Percentiles rank a stretch among this genome's conserved stretches.
These are phyloP conservation scores for Magnusiomyces suaveolens DNA, from an alignment of 1,139 yeast genomes.

Conservation along the genomic window DNA sequence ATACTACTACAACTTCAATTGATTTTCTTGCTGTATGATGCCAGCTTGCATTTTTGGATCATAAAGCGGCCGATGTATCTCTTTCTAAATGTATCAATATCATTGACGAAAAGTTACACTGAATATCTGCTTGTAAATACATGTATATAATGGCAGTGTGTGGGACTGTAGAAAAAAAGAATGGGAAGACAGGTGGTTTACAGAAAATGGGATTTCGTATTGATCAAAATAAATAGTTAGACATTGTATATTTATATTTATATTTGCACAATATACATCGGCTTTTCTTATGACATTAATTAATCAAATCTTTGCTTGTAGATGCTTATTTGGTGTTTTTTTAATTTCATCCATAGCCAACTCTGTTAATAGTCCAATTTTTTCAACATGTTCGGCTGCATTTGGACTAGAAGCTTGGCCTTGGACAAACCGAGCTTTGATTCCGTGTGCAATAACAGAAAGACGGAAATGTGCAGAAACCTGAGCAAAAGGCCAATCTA, in stretches of 20 bases:
- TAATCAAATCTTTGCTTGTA: not conserved
- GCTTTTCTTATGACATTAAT: not conserved
- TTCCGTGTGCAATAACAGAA: constrained; percentile 57
- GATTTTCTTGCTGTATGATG: constrained; percentile 93
- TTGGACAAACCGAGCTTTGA: constrained; percentile 49
- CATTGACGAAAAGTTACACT: constrained; percentile 68
- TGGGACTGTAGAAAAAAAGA: too few species aligned
- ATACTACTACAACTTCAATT: constrained; percentile 74
- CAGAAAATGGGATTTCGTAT: constrained; percentile 34
- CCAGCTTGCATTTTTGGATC: constrained; percentile 84
- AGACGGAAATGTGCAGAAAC: constrained; percentile 53
- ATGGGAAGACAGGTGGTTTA: constrained; percentile 39
- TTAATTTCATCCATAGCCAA: constrained; percentile 28
- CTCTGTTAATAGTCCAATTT: constrained; percentile 40
- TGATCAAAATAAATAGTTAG: not conserved
- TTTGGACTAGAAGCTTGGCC: constrained; percentile 55
- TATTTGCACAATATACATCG: not conserved
- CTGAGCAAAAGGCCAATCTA: constrained; percentile 46
- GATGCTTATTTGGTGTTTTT: constrained; percentile 6
- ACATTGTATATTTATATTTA: not conserved
- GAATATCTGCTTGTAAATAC: constrained; percentile 59
- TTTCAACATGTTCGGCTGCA: constrained; percentile 39
- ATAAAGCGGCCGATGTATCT: constrained; percentile 70
- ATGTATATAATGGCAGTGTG: too few species aligned
- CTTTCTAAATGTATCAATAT: constrained; percentile 80